These are phyloP conservation scores for Babesia microti DNA, from an alignment of 169 alveolate species.

Conservation along the genomic window DNA sequence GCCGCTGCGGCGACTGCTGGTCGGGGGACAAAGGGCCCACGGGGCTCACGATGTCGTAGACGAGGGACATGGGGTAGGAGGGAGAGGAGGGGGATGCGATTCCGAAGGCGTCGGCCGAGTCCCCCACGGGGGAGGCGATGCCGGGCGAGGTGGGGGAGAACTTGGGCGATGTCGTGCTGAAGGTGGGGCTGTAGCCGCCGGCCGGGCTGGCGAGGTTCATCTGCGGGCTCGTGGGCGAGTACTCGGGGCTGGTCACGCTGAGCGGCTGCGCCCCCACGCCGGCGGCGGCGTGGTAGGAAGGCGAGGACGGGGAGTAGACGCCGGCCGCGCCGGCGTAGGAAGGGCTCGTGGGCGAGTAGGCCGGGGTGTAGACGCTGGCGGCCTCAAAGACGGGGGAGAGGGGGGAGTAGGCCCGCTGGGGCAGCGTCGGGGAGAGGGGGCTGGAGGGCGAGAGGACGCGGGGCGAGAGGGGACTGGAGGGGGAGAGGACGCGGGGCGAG, in stretches of 20 bases:
- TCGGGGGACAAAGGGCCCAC: too few species aligned
- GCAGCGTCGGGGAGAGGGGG: slow-evolving; percentile 36
- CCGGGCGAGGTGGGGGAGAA: slow-evolving; percentile 78
- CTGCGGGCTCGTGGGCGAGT: slow-evolving; percentile 77
- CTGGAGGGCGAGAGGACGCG: slow-evolving; percentile 52
- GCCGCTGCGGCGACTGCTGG: too few species aligned
- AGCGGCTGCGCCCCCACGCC: slow-evolving; percentile 13
- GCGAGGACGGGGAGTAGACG: slow-evolving; percentile 51
- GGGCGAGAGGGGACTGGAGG: slow-evolving; percentile 45
- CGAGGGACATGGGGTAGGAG: too few species aligned
- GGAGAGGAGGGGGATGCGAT: too few species aligned
- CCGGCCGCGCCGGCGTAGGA: slow-evolving; percentile 50
- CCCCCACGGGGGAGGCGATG: too few species aligned
- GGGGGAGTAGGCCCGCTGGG: slow-evolving; percentile 60
- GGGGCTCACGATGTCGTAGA: too few species aligned
- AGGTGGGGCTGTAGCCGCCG: slow-evolving; percentile 59
- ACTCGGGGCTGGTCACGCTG: slow-evolving; percentile 61
- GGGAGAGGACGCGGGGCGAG: slow-evolving; percentile 45
- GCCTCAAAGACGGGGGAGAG: slow-evolving; percentile 40
- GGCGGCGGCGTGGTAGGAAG: slow-evolving; percentile 47
- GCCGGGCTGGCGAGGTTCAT: slow-evolving; percentile 79
- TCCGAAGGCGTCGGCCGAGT: too few species aligned
- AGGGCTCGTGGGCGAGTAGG: slow-evolving; percentile 65
- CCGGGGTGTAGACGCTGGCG: slow-evolving; percentile 43
- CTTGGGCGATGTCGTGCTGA: slow-evolving; percentile 70